Evolutionary conservation across 1,284 basidiomycete species (phyloP).

Genomic region (Leccinum fuscescens): DNA sequence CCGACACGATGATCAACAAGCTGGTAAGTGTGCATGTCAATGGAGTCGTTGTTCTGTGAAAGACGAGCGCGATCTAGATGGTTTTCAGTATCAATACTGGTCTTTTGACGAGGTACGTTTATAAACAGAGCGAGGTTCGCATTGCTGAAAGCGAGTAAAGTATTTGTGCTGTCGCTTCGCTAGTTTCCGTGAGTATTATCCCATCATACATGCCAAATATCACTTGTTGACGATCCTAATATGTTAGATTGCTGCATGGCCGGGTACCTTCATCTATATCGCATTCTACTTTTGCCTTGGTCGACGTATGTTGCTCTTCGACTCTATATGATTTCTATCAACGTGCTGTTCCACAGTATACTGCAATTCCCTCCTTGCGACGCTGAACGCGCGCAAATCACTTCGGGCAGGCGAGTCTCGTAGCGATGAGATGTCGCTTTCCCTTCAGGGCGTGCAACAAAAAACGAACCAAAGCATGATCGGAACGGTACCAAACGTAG

Average conservation of each 20-base stretch:
- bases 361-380: conserved; percentile 50
- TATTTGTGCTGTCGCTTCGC: conserved; percentile 43
- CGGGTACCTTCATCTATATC: conserved; percentile 49
- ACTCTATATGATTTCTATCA: background rate
- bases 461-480: conserved; percentile 22
- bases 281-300: conserved; percentile 54
- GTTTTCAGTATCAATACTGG: conserved; percentile 54
- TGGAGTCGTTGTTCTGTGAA: too few relatives aligned
- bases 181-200: conserved; percentile 39
- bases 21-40: conserved; percentile 33
- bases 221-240: background rate
- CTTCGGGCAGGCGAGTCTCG: conserved; percentile 30
- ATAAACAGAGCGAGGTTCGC: too few relatives aligned
- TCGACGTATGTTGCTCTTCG: conserved; percentile 36
- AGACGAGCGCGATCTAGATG: conserved; percentile 34
- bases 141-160: conserved; percentile 14
- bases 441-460: conserved; percentile 31
- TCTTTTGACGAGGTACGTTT: conserved; percentile 34
- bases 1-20: conserved; percentile 49
- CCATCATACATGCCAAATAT: background rate
- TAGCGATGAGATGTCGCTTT: conserved; percentile 35
- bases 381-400: conserved; percentile 46
- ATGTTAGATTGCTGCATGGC: conserved; percentile 38
- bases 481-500: conserved; percentile 20
- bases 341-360: conserved; percentile 39